Evolutionary conservation across 257 asterid species (phyloP).

Genomic region (Solanum chaucha): DNA sequence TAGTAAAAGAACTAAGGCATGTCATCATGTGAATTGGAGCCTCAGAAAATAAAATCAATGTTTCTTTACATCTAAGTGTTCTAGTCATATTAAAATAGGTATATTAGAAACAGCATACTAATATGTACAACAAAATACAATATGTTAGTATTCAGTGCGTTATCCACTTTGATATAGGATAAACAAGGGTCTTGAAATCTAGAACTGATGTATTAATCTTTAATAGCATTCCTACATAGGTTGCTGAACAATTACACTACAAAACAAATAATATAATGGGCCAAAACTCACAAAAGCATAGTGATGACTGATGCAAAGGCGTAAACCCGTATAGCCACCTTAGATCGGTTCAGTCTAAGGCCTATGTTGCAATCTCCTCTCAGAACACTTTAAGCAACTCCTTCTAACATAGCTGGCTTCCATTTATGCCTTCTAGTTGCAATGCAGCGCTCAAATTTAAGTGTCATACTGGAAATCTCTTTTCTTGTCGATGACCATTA

Average conservation of each 20-base stretch:
- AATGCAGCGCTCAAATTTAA: not conserved
- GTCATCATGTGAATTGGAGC: not conserved
- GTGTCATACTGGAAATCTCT: constrained; percentile 80
- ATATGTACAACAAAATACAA: not conserved
- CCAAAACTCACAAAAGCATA: not conserved
- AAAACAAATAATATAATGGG: not conserved
- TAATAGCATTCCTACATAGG: not conserved
- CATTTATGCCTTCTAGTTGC: not conserved
- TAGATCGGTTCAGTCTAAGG: not conserved
- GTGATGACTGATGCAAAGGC: not conserved
- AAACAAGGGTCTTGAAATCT: not conserved
- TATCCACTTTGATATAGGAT: not conserved
- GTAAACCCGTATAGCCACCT: not conserved
- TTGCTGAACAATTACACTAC: not conserved
- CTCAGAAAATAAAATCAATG: not conserved
- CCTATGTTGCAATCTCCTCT: not conserved
- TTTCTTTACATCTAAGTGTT: not conserved
- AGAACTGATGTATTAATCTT: not conserved
- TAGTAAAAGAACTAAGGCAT: not conserved
- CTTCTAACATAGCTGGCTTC: not conserved
- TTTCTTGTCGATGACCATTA: constrained; percentile 73
- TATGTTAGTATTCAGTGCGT: not conserved
- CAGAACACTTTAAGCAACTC: not conserved
- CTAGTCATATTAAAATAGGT: not conserved
- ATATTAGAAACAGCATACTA: not conserved